Base-by-base conservation (phyloP, 768 basidiomycete genomes). In the Strobilomyces dryophilus region DNA sequence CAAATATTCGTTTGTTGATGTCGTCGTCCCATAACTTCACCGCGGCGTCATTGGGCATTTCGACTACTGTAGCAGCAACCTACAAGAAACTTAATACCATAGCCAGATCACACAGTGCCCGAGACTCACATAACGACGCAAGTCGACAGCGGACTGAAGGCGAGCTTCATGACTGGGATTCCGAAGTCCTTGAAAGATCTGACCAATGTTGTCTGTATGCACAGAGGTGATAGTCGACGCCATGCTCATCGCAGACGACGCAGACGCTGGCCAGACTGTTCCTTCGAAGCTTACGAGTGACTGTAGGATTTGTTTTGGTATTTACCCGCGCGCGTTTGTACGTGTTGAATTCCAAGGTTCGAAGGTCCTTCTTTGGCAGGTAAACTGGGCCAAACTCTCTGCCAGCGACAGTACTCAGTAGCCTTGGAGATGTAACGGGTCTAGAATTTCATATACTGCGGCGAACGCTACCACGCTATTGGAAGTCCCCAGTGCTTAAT, bases 21-120 rank as follows among this genome's bases (percentile, higher is more conserved):
- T 82, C 83, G 58, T 91, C 87, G 56, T 92, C 89, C 89, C 90
- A 93, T 45, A 92, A 73, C 66, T 91, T 90, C 0, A 83, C 80
- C 10, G 86, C 85, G 12, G 83, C 83, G 59, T 92, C 91, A 1
- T 89, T 83, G 10, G 88, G 82, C 81, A 91, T 85, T 65, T 93
- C 91, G 8, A 85, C 79, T 4, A 90, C 79, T 6, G 81, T 82
- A 31, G 81, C 81, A 9, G 81, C 79, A 21, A 92, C 85, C 92
- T 93, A 62, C 18, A 29, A 41, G 54, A 39, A 41, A 31, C 41
- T 61, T 21, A 62, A 59, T 42, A 43, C 45, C 39, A 41, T 8
- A 26, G 21, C 10, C 11, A 54, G 35, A 66, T 53, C 48, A 31
- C 39, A 52, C 36, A 21, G 53, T 21, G 61, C 24, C 35, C 48